Evolutionary conservation across 2,329 filamentous ascomycete species (phyloP), one percentile per base, ranked within the genome.

Genomic region (Coniochaeta prunicola): DNA sequence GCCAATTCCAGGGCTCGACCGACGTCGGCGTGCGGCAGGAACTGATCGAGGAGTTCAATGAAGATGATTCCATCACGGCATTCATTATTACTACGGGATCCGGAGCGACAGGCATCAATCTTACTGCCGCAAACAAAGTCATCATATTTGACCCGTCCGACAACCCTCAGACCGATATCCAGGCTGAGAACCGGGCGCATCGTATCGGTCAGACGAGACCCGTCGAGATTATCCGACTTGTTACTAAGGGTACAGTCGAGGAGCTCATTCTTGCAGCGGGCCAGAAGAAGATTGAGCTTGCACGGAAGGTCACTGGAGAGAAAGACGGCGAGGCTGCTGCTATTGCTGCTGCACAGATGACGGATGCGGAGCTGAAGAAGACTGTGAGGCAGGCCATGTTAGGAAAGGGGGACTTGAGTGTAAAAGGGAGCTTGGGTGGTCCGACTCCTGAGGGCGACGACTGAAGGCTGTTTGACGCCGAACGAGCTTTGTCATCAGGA

Each of bases 131-230:
- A 4, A 97, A 97, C 77, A 97, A 97, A 74, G 93, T 99, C 65
- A 85, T 99, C 73, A 94, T 99, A 68, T 97, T 97, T 71, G 94
- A 99, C 73, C 89, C 90, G 63, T 91, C 88, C n/a, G 96, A 97
- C 76, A 99, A 99, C 66, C 94, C 94, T 0, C 94, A 99, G 70
- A 93, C 97, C 65, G 94, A 99, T 69, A 87, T 96, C n/a, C 94
- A 99, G 72, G 94, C 94, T 0, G 94, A 97, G 77, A 97, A 99
- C 71, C 87, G 94, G 19, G 94, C 94, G 0, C 94, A 99, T 74
- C 88, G 94, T 15, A 90, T 99, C 9, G 94, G 94, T 0, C 94
- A 99, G 77, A 92, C 84, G 31, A 81, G 90, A 17, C 89, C 93
- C 36, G 94, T 99, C 1, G 93, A 99, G 70, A 89, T 99, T 42